Percentiles rank a stretch among this genome's conserved stretches.
These are phyloP conservation scores for Thielaviopsis punctulata DNA, from an alignment of 2,329 filamentous ascomycete genomes.

Conservation along the genomic window DNA sequence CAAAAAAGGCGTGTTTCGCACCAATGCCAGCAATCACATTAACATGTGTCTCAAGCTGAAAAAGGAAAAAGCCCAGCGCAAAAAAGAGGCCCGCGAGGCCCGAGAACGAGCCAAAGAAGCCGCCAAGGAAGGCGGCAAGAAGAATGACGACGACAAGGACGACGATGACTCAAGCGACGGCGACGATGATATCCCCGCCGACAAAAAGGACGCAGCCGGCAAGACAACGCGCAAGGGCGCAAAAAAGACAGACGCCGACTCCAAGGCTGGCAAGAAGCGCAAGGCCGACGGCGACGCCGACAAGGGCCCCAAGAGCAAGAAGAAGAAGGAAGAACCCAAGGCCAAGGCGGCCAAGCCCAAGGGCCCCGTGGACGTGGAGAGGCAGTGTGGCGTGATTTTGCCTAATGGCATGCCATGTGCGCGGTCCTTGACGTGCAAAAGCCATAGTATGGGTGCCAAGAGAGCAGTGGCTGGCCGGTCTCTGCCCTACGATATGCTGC, in stretches of 20 bases:
- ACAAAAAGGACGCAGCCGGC: slow-evolving; percentile 25
- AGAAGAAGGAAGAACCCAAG: slow-evolving; percentile 88
- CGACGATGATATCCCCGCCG: slow-evolving; percentile 25
- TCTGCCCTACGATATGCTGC: slow-evolving; percentile 79
- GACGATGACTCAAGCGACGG: slow-evolving; percentile 32
- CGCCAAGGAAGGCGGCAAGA: slow-evolving; percentile 36
- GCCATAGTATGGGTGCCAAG: slow-evolving; percentile 88
- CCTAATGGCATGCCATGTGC: slow-evolving; percentile 78
- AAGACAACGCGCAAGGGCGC: slow-evolving; percentile 44
- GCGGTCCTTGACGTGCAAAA: slow-evolving; percentile 81
- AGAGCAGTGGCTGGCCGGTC: slow-evolving; percentile 73
- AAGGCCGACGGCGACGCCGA: slow-evolving; percentile 62
- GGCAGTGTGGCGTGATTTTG: slow-evolving; percentile 77
- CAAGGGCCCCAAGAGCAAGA: slow-evolving; percentile 74
- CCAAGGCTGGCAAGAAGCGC: slow-evolving; percentile 54
- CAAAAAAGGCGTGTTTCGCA: slow-evolving; percentile 69
- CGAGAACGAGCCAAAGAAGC: slow-evolving; percentile 47
- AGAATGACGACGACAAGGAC: slow-evolving; percentile 32
- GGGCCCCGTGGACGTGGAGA: slow-evolving; percentile 81
- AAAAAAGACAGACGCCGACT: slow-evolving; percentile 44
- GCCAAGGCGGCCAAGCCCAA: slow-evolving; percentile 71
- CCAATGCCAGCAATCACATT: slow-evolving; percentile 62
- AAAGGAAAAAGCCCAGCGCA: slow-evolving; percentile 61
- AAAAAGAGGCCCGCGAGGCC: slow-evolving; percentile 58
- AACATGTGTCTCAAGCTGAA: slow-evolving; percentile 71